Percentiles rank a stretch among this genome's conserved stretches.
phyloP scores from a whole-genome alignment of 73 alveolate species.

The Stentor roeselii region DNA sequence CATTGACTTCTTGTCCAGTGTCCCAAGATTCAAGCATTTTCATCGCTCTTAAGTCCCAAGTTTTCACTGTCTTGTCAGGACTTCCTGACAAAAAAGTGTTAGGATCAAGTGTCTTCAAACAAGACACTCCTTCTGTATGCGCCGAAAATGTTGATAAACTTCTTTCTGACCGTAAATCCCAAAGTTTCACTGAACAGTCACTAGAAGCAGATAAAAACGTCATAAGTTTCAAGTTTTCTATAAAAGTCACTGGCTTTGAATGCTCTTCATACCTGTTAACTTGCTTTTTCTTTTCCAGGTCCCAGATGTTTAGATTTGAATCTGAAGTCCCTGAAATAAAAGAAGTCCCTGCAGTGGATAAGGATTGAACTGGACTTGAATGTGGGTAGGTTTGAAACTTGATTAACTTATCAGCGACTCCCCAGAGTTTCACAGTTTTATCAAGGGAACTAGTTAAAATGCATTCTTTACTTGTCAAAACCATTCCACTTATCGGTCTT shows the following conservation, averaged over 20 bases:
- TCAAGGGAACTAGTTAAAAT: neutral
- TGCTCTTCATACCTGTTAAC: neutral
- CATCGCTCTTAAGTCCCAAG: neutral
- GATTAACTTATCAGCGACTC: neutral
- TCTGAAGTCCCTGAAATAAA: neutral
- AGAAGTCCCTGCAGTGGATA: neutral
- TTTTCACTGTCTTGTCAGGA: neutral
- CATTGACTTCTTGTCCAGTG: neutral
- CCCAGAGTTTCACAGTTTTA: neutral
- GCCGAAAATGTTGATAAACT: neutral
- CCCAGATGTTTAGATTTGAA: neutral
- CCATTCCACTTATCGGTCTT: neutral
- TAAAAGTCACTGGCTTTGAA: neutral
- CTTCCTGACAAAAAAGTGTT: neutral
- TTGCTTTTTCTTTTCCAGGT: neutral
- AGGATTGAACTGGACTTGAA: neutral
- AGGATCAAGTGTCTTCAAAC: neutral
- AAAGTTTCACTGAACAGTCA: neutral
- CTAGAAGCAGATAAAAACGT: neutral
- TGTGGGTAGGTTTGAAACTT: neutral
- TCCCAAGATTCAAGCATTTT: neutral
- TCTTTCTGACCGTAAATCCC: neutral
- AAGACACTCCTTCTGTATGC: neutral
- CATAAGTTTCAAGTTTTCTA: neutral
- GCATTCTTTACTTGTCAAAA: neutral